A percentile compares a stretch with the other conserved stretches of the same genome.
These are phyloP conservation scores for Kondoa malvinella DNA, from an alignment of 768 basidiomycete species.

Conservation along the genomic window DNA sequence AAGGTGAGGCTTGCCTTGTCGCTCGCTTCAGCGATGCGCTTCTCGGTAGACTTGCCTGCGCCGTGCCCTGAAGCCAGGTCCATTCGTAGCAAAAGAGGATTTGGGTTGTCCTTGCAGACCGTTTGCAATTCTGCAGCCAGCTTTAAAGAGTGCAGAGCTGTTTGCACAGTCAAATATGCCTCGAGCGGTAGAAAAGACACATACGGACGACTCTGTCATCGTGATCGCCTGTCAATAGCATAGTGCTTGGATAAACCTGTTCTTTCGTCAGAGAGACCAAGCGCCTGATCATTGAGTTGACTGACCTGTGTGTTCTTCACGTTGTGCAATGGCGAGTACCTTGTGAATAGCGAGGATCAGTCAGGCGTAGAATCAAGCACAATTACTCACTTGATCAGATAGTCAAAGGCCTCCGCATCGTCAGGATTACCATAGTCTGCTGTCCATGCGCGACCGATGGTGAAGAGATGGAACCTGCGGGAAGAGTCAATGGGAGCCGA, in stretches of 20 bases:
- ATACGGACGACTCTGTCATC: slow-evolving; percentile 65
- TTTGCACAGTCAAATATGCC: too few species aligned
- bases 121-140: slow-evolving; percentile 51
- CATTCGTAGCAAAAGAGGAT: slow-evolving; percentile 58
- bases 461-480: slow-evolving; percentile 51
- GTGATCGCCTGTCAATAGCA: slow-evolving; percentile 36
- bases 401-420: slow-evolving; percentile 62
- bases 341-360: slow-evolving; percentile 25
- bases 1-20: slow-evolving; percentile 31
- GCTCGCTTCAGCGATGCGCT: slow-evolving; percentile 54
- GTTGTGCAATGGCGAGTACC: slow-evolving; percentile 65
- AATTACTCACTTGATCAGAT: slow-evolving; percentile 36
- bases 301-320: too few species aligned
- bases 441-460: slow-evolving; percentile 64
- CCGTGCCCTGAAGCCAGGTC: slow-evolving; percentile 49
- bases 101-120: slow-evolving; percentile 44
- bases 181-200: too few species aligned
- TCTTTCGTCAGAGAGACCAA: too few species aligned
- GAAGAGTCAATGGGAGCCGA: slow-evolving; percentile 6
- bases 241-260: slow-evolving; percentile 43
- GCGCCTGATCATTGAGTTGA: slow-evolving; percentile 33
- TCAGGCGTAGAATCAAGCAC: neutral
- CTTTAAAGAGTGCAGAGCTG: slow-evolving; percentile 67
- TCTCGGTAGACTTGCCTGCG: slow-evolving; percentile 43
- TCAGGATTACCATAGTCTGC: slow-evolving; percentile 64